Evolutionary conservation across 257 asterid species (phyloP).

Genomic region (Anisodus acutangulus): DNA sequence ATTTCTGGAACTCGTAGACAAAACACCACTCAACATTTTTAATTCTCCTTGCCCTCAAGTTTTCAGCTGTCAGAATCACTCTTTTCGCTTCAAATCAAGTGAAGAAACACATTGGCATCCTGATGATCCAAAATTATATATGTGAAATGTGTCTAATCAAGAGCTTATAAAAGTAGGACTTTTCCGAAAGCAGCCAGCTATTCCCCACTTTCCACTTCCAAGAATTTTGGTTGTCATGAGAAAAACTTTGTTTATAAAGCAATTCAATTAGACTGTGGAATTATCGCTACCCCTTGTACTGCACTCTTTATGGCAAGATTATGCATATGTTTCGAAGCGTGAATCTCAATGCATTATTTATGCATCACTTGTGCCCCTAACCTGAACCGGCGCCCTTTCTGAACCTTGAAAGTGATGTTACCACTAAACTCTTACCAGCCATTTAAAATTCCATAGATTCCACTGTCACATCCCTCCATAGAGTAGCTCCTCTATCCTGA

Average conservation of each 20-base stretch:
- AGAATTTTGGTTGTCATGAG: neutral
- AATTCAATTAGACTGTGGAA: neutral
- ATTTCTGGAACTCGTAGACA: neutral
- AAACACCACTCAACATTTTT: neutral
- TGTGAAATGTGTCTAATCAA: neutral
- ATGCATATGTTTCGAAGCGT: neutral
- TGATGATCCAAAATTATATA: neutral
- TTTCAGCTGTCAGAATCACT: neutral
- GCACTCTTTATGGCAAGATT: neutral
- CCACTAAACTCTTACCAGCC: neutral
- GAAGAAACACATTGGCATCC: neutral
- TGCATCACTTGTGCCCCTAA: neutral
- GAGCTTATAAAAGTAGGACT: neutral
- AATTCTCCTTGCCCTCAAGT: slow-evolving; percentile 6
- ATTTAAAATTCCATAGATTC: neutral
- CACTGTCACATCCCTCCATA: neutral
- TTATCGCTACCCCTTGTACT: neutral
- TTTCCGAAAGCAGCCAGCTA: neutral
- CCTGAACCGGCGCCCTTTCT: neutral
- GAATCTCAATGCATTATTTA: neutral
- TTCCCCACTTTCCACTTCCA: slow-evolving; percentile 16
- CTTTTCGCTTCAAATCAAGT: neutral
- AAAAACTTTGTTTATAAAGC: neutral
- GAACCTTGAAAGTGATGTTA: neutral
- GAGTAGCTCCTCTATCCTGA: neutral